Evolutionary conservation across 1,139 yeast genomes (phyloP).

Genomic region (Taiozyma sp.): DNA sequence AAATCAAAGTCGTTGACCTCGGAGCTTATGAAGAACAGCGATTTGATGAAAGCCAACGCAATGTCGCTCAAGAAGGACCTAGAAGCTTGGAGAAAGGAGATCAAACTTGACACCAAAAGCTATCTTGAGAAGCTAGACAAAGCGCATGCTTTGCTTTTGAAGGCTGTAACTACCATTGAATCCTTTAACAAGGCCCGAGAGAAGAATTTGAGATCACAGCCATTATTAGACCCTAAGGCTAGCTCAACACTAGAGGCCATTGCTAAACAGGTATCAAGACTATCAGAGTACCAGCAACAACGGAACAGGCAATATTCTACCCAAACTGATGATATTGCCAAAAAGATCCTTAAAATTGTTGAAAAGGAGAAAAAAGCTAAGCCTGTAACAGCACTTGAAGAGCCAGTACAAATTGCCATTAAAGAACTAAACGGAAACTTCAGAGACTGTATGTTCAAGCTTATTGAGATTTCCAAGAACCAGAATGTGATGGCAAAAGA

Average conservation of each 20-base stretch:
- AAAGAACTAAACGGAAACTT: background rate
- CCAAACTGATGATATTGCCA: background rate
- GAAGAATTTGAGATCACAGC: background rate
- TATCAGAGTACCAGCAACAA: background rate
- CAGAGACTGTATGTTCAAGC: background rate
- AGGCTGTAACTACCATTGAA: background rate
- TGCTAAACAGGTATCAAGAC: background rate
- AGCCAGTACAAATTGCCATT: background rate
- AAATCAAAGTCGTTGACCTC: conserved; percentile 27
- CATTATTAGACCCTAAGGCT: background rate
- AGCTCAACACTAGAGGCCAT: background rate
- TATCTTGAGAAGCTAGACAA: background rate
- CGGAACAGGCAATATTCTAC: background rate
- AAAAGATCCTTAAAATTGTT: background rate
- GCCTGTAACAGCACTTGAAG: background rate
- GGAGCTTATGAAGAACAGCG: conserved; percentile 20
- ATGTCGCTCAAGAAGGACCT: conserved; percentile 1
- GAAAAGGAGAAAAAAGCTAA: background rate
- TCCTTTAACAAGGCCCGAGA: background rate
- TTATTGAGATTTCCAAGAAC: background rate
- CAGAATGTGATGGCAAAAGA: background rate
- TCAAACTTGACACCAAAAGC: background rate
- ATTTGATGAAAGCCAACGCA: conserved; percentile 9
- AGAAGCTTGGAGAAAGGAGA: background rate
- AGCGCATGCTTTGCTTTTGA: background rate